phyloP scores from a whole-genome alignment of 768 basidiomycete genomes.

The Boletus pseudopeckii region DNA sequence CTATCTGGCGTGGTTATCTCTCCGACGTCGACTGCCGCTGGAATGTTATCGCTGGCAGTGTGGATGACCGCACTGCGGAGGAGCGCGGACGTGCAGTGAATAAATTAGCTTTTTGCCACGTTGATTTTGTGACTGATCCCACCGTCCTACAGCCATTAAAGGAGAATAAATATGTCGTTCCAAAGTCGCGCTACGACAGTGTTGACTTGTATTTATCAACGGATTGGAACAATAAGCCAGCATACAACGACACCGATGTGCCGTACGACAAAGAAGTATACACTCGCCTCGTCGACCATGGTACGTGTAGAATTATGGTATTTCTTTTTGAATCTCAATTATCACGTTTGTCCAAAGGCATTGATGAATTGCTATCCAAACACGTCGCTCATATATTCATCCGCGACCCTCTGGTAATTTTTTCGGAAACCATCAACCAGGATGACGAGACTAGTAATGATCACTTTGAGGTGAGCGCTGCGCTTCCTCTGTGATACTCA shows the following conservation, averaged over 20 bases:
- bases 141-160: slow-evolving; percentile 60
- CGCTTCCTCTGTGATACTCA: neutral
- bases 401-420: slow-evolving; percentile 93
- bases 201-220: slow-evolving; percentile 92
- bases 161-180: slow-evolving; percentile 72
- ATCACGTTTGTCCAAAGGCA: slow-evolving; percentile 44
- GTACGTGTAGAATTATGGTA: slow-evolving; percentile 33
- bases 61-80: slow-evolving; percentile 94
- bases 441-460: slow-evolving; percentile 86
- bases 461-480: slow-evolving; percentile 81
- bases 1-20: slow-evolving; percentile 90
- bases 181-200: slow-evolving; percentile 96
- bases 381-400: slow-evolving; percentile 97
- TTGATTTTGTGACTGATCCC: slow-evolving; percentile 4
- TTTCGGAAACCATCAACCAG: slow-evolving; percentile 90
- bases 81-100: slow-evolving; percentile 79
- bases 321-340: neutral
- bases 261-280: slow-evolving; percentile 78
- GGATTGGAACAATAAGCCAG: slow-evolving; percentile 82
- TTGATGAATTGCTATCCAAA: slow-evolving; percentile 83
- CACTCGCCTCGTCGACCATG: slow-evolving; percentile 69
- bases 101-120: slow-evolving; percentile 25
- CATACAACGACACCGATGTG: slow-evolving; percentile 86
- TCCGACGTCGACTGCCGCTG: slow-evolving; percentile 98
- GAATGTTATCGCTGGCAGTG: slow-evolving; percentile 98